These are phyloP conservation scores for Talaromyces sp. DNA, from an alignment of 2,329 filamentous ascomycete genomes.

Conservation along the genomic window DNA sequence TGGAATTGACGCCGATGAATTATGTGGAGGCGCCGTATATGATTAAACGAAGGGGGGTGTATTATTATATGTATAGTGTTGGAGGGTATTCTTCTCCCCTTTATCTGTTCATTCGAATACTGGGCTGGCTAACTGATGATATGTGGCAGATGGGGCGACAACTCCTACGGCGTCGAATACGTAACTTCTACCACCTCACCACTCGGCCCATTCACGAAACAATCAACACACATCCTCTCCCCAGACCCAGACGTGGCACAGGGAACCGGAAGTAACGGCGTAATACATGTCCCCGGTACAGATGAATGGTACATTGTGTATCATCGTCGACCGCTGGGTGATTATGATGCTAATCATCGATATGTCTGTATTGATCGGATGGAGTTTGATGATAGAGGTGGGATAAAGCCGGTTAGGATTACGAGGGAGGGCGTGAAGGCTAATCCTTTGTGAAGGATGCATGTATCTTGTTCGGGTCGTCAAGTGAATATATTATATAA, in stretches of 20 bases:
- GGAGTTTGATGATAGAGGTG: slow-evolving; percentile 47
- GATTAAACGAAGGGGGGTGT: slow-evolving; percentile 44
- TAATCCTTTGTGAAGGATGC: slow-evolving; percentile 9
- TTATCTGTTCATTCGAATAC: not conserved
- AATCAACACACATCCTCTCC: slow-evolving; percentile 34
- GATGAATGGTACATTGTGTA: slow-evolving; percentile 49
- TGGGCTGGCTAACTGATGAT: slow-evolving; percentile 6
- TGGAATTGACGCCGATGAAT: slow-evolving; percentile 49
- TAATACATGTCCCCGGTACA: slow-evolving; percentile 38
- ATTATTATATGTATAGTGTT: slow-evolving; percentile 50
- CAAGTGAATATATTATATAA: no score
- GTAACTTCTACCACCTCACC: slow-evolving; percentile 41
- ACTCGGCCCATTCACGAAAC: slow-evolving; percentile 42
- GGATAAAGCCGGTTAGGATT: slow-evolving; percentile 41
- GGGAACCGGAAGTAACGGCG: slow-evolving; percentile 46
- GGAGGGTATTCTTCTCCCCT: slow-evolving; percentile 30
- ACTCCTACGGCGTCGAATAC: slow-evolving; percentile 49
- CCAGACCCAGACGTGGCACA: slow-evolving; percentile 29
- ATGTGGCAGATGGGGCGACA: slow-evolving; percentile 44
- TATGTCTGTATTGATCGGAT: slow-evolving; percentile 51
- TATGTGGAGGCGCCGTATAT: slow-evolving; percentile 49
- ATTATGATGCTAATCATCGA: slow-evolving; percentile 49
- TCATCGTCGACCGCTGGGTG: slow-evolving; percentile 48
- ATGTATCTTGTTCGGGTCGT: not conserved
- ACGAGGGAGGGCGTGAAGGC: slow-evolving; percentile 31